Percentiles rank a stretch among this genome's conserved stretches.
These are phyloP conservation scores for Arabidopsis hybrid DNA, from an alignment of 441 rosid genomes.

Conservation along the genomic window DNA sequence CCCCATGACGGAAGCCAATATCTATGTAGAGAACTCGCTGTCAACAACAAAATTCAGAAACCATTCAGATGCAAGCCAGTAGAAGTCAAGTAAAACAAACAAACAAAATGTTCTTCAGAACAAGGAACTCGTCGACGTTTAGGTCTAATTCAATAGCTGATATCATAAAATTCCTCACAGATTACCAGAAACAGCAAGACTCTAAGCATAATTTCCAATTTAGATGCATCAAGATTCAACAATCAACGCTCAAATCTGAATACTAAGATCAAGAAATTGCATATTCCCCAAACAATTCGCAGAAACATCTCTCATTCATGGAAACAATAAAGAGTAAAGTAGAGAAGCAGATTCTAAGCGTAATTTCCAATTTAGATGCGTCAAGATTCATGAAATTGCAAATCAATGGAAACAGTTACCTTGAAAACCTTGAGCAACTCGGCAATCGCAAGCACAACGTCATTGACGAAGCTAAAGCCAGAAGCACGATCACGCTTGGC, in stretches of 20 bases:
- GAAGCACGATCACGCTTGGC: constrained; percentile 78
- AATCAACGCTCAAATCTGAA: background rate
- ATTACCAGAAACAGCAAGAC: background rate
- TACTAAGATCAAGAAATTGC: background rate
- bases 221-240: background rate
- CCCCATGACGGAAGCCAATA: constrained; percentile 87
- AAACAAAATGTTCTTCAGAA: too few species aligned
- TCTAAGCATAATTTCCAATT: background rate
- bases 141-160: background rate
- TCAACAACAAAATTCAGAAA: constrained; percentile 30
- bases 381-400: background rate
- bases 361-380: too few species aligned
- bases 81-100: too few species aligned
- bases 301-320: background rate
- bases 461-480: constrained; percentile 76
- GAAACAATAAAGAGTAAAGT: too few species aligned
- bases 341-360: background rate
- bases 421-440: constrained; percentile 76
- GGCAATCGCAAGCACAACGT: constrained; percentile 78
- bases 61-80: constrained; percentile 1
- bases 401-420: constrained; percentile 38
- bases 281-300: background rate
- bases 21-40: constrained; percentile 91
- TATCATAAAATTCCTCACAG: background rate
- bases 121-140: background rate